Conservation (phyloP, 305 asterid species). For the Andrographis paniculata region DNA sequence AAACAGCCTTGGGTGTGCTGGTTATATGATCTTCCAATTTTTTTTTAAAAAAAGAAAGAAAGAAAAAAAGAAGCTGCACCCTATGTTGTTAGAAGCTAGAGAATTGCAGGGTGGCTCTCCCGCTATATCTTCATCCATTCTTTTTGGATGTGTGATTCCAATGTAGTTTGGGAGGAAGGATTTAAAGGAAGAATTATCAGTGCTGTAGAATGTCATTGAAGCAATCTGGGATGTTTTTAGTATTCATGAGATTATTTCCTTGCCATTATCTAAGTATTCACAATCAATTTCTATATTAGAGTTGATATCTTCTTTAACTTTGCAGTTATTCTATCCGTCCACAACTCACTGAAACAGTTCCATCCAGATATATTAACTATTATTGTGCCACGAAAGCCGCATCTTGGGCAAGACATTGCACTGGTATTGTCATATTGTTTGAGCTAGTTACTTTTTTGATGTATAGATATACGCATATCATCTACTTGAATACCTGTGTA, state of each 20-base stretch:
- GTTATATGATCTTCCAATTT: conserved; percentile 9
- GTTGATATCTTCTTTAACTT: conserved; percentile 14
- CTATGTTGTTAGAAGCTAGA: conserved; percentile 9
- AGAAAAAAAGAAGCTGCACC: neutral
- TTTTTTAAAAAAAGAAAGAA: neutral
- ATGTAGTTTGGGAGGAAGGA: conserved; percentile 11
- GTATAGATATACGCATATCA: conserved; percentile 1
- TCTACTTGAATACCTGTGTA: conserved; percentile 1
- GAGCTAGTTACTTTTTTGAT: conserved; percentile 1
- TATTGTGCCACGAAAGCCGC: conserved; percentile 77
- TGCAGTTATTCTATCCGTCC: conserved; percentile 74
- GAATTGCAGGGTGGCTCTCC: conserved; percentile 1
- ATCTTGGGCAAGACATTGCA: conserved; percentile 53
- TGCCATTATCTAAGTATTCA: conserved; percentile 6
- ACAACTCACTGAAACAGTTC: conserved; percentile 48
- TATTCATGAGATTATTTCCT: conserved; percentile 10
- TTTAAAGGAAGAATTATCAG: conserved; percentile 8
- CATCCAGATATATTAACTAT: conserved; percentile 59
- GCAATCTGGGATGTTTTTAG: conserved; percentile 6
- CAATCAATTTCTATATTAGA: conserved; percentile 12
- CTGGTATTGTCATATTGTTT: conserved; percentile 41
- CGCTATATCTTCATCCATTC: conserved; percentile 4
- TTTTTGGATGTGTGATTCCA: conserved; percentile 6
- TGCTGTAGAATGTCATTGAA: neutral
- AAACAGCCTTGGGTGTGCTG: conserved; percentile 11